phyloP scores from a whole-genome alignment of 2,329 filamentous ascomycete species.

The Penicillium sp. region DNA sequence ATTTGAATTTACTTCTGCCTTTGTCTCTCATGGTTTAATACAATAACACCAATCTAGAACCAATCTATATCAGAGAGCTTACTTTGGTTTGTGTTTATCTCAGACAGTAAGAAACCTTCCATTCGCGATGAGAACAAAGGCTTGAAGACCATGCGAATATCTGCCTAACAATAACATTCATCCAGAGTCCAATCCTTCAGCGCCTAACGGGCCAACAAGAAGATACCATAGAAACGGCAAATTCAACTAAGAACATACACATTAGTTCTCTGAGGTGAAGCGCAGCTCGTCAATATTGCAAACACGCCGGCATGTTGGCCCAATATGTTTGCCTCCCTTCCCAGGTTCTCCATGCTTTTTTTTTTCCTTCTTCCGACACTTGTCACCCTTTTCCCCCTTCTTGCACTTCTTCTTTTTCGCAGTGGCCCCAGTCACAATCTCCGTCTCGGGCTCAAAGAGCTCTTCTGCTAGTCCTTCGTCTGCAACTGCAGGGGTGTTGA shows the following conservation, averaged over 20 bases:
- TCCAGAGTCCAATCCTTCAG: neutral
- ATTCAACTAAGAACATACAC: neutral
- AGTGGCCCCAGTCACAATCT: constrained; percentile 3
- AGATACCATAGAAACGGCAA: neutral
- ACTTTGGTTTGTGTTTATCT: neutral
- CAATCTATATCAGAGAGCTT: neutral
- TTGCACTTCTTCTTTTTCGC: constrained; percentile 14
- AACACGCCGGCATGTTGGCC: constrained; percentile 7
- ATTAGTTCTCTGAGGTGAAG: constrained; percentile 5
- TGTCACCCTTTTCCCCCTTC: constrained; percentile 13
- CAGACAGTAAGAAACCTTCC: neutral
- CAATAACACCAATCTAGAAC: neutral
- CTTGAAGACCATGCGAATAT: neutral
- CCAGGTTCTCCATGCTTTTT: neutral
- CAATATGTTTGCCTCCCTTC: neutral
- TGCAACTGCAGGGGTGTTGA: constrained; percentile 1
- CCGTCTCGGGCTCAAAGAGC: constrained; percentile 3
- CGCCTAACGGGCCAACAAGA: neutral
- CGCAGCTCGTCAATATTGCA: constrained; percentile 18
- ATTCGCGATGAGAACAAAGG: neutral
- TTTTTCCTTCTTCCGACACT: constrained; percentile 11
- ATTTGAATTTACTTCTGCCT: neutral
- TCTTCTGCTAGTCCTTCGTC: neutral
- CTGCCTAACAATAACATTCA: neutral
- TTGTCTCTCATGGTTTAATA: neutral